Percentiles rank a stretch among this genome's conserved stretches.
These are phyloP conservation scores for Gracilaria gracilis DNA, from an alignment of 23 red algal genomes.

Conservation along the genomic window DNA sequence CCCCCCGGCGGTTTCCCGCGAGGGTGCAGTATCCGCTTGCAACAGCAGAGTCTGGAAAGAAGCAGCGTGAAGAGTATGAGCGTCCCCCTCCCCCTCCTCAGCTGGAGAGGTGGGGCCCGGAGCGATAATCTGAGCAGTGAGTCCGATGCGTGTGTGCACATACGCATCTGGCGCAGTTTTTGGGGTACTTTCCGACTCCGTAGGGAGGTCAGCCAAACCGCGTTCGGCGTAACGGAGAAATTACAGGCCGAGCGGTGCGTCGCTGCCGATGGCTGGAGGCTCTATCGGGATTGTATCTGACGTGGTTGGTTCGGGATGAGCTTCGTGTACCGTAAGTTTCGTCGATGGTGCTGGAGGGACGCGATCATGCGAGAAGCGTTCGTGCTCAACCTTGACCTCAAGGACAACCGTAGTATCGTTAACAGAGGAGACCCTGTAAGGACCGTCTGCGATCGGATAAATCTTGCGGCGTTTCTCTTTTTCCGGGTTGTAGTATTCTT, in stretches of 20 bases:
- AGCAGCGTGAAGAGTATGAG: not conserved
- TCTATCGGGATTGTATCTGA: not conserved
- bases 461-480: not conserved
- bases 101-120: not conserved
- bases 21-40: not conserved
- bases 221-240: not conserved
- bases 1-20: too few relatives aligned
- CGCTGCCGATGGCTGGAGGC: not conserved
- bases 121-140: not conserved
- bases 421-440: slow-evolving; percentile 19
- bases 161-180: too few relatives aligned
- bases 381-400: slow-evolving; percentile 3
- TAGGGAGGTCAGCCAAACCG: not conserved
- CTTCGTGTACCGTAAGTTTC: not conserved
- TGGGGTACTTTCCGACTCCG: too few relatives aligned
- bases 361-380: slow-evolving; percentile 5
- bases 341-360: not conserved
- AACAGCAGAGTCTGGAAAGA: not conserved
- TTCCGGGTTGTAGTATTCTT: slow-evolving; percentile 10
- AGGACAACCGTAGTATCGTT: not conserved
- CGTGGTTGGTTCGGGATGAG: not conserved
- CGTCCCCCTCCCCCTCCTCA: slow-evolving; percentile 1
- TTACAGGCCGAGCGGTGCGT: not conserved
- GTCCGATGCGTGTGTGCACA: too few relatives aligned
- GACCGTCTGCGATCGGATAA: slow-evolving; percentile 1